These are phyloP conservation scores for Metschnikowia koreensis DNA, from an alignment of 805 yeast species.

Conservation along the genomic window DNA sequence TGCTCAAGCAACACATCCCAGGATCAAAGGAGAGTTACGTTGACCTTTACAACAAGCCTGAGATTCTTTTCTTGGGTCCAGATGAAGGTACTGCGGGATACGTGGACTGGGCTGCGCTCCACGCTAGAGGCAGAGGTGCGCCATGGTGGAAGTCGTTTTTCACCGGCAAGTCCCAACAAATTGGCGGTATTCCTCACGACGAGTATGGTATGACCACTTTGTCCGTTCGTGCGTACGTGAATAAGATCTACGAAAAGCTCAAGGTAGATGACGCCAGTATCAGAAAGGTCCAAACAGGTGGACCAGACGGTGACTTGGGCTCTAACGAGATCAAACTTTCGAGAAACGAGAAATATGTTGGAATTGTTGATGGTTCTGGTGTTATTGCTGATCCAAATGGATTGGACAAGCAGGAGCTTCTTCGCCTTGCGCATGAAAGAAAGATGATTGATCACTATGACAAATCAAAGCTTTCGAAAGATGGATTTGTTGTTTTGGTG, in stretches of 20 bases:
- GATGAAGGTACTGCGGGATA: constrained; percentile 97
- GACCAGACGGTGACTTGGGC: constrained; percentile 98
- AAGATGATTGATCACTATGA: constrained; percentile 72
- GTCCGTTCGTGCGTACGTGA: constrained; percentile 88
- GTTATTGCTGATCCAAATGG: constrained; percentile 92
- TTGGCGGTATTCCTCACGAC: constrained; percentile 99
- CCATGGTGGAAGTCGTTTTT: constrained; percentile 98
- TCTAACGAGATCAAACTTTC: constrained; percentile 91
- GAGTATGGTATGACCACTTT: constrained; percentile 97
- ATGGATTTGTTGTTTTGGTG: constrained; percentile 80
- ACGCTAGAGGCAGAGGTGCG: constrained; percentile 89
- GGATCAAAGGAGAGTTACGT: constrained; percentile 81
- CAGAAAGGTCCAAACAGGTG: constrained; percentile 92
- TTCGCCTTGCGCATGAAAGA: constrained; percentile 75
- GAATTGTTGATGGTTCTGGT: constrained; percentile 93
- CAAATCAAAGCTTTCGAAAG: constrained; percentile 58
- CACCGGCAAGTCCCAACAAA: constrained; percentile 87
- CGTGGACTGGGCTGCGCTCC: constrained; percentile 96
- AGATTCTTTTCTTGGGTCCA: constrained; percentile 96
- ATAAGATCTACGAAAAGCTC: constrained; percentile 79
- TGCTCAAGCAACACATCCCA: constrained; percentile 67
- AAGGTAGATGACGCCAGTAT: constrained; percentile 57
- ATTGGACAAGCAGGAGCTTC: constrained; percentile 72
- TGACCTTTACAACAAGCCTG: constrained; percentile 79
- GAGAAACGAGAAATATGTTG: constrained; percentile 78